Conservation (phyloP, 345 rosid genomes). For the Euphorbia peplus region DNA sequence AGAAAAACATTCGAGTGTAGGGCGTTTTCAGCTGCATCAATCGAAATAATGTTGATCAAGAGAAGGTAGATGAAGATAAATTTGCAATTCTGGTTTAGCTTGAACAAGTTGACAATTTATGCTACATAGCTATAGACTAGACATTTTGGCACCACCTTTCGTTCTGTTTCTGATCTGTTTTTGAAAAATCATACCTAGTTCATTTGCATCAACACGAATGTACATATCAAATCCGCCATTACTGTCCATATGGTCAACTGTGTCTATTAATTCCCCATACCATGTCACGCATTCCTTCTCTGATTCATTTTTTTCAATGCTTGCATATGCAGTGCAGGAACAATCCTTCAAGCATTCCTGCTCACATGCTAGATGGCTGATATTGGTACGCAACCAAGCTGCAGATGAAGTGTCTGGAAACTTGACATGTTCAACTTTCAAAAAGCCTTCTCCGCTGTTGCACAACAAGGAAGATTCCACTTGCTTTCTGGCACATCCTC, state of each 20-base stretch:
- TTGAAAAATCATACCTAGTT: slow-evolving; percentile 17
- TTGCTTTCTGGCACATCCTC: slow-evolving; percentile 11
- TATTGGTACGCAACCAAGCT: neutral
- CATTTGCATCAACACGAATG: slow-evolving; percentile 23
- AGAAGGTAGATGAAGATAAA: neutral
- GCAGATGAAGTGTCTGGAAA: slow-evolving; percentile 13
- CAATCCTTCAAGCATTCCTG: neutral
- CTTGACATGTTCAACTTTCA: slow-evolving; percentile 7
- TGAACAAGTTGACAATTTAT: too few species aligned
- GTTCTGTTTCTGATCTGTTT: neutral
- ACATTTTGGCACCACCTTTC: neutral
- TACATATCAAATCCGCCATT: neutral
- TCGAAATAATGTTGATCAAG: too few species aligned
- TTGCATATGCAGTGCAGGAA: slow-evolving; percentile 15
- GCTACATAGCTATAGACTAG: neutral
- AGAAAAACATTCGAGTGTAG: neutral
- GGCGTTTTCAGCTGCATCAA: neutral
- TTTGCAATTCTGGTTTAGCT: neutral
- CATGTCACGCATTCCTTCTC: neutral
- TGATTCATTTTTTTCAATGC: too few species aligned
- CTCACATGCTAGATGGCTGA: slow-evolving; percentile 2
- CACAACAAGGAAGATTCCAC: neutral
- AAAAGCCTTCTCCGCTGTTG: slow-evolving; percentile 18
- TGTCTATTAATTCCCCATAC: slow-evolving; percentile 19
- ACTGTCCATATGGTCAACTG: neutral